Base-by-base conservation (phyloP, 768 basidiomycete species). In the Naganishia vaughanmartiniae region DNA sequence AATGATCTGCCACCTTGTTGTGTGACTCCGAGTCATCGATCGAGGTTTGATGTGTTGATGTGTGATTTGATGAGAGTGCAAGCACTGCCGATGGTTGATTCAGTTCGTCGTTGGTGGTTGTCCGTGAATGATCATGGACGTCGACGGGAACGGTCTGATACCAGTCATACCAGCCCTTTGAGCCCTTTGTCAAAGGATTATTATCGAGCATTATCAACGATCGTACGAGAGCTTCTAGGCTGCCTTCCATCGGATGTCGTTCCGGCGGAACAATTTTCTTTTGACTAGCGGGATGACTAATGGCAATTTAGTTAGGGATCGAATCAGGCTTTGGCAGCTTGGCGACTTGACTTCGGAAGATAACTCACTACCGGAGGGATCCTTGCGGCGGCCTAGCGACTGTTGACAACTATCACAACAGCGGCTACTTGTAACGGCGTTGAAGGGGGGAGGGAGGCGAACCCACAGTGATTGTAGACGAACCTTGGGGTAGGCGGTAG, bases 1-100 rank as follows among this genome's bases (percentile, higher is more conserved):
- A 42, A 19, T 63, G 60, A 63, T 63, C 60, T n/a, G 21, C 60
- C 24, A 63, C 42, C 60, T 5, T 34, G 24, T 12, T 42, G 1
- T n/a, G 21, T 46, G 39, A 42, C 39, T 17, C 24, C 39, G 36
- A 45, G 60, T 45, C 60, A 63, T 63, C 19, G 39, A 63, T 9
- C 57, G 31, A 28, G 57, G 34, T 58, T 1, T 51, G 48, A 4
- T 51, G 48, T 51, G n/a, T n/a, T n/a, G 48, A 51, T 51, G 48
- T 21, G 24, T 51, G n/a, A 7, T 3, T 51, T 1, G 48, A 51
- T 21, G 48, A 7, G 48, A 51, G 48, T 4, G 48, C 24, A n/a
- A 26, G 3, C 48, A 51, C 48, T 24, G 48, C 24, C 21, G 48
- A n/a, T 51, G 24, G 24, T 51, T n/a, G 21, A n/a, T 15, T 26